Conservation (phyloP, 208 protist genomes). For the Crithidia sp. region DNA sequence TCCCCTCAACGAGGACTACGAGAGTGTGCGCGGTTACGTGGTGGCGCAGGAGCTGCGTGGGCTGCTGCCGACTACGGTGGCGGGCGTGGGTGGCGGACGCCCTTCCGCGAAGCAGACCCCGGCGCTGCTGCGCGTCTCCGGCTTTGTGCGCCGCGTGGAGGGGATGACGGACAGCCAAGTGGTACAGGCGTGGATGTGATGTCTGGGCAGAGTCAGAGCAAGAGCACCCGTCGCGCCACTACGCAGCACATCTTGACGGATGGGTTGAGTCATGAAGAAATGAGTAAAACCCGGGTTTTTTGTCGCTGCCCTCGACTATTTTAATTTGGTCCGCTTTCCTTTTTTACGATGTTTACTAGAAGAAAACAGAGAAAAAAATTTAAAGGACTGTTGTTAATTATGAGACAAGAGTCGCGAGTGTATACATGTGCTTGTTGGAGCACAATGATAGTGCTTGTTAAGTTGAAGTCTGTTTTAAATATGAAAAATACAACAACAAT, state of each 20-base stretch:
- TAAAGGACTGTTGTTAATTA: no score
- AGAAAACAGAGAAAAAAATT: no score
- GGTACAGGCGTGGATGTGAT: conserved; percentile 31
- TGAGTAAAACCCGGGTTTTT: no score
- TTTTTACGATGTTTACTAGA: conserved; percentile 4
- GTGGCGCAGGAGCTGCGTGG: conserved; percentile 1
- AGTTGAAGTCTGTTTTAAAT: no score
- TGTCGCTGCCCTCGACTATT: no score
- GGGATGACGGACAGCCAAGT: conserved; percentile 51
- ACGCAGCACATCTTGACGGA: no score
- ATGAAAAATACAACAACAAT: no score
- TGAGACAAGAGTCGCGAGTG: no score
- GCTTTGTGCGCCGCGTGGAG: conserved; percentile 56
- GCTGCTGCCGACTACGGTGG: background rate
- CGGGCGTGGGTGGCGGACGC: background rate
- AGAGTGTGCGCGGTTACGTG: conserved; percentile 37
- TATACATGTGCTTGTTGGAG: no score
- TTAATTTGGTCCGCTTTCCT: background rate
- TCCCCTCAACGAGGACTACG: conserved; percentile 58
- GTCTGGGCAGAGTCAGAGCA: background rate
- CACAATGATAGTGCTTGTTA: no score
- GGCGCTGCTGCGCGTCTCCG: conserved; percentile 38
- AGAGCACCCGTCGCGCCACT: no score
- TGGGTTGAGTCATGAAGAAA: no score
- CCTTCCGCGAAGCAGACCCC: conserved; percentile 27